Base-by-base conservation (phyloP, 805 yeast species). In the Candida andamanensis region DNA sequence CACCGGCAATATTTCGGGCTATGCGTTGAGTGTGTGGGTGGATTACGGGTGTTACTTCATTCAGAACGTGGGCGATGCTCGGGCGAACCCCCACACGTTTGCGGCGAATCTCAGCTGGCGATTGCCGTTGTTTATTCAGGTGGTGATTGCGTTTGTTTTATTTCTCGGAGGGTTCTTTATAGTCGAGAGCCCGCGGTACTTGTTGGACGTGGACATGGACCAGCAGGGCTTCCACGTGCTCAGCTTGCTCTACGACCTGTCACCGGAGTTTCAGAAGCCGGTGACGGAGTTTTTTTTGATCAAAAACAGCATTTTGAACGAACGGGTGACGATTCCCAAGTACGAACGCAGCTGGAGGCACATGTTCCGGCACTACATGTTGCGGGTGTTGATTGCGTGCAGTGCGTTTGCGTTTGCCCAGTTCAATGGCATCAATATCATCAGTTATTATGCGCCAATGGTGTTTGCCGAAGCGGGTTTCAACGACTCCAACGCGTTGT, bases 141-240 rank as follows among this genome's bases (percentile, higher is more conserved):
- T 84, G 31, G 49, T 80, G 3, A 78, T 89, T 50, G 95, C 95
- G 0, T 38, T 71, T 2, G 59, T 80, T 4, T 61, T 87, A 17
- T 76, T 78, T 17, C 42, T 74, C 3, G 97, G 97, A 3, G 80
- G 95, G 1, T 74, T 79, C 33, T 66, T 82, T 37, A 76, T 89
- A 23, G 87, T 85, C 4, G 97, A 87, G 49, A 78, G 89, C 29
- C 97, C 97, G 4, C 69, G 95, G 44, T 87, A 95, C 95, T 64
- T 89, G 32, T 60, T 89, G 22, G 89, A 84, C 52, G 80, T 81
- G 39, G 95, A 86, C 50, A 74, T 69, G 42, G 85, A 80, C 40
- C 73, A 68, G 32, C 68, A 69, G 37, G 78, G 78, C 4, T 70
- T 60, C 36, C 50, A 63, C 39, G 55, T 56, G 9, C 41, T 50